Base-by-base conservation (phyloP, 2,329 filamentous ascomycete genomes). In the Madurella fahalii region DNA sequence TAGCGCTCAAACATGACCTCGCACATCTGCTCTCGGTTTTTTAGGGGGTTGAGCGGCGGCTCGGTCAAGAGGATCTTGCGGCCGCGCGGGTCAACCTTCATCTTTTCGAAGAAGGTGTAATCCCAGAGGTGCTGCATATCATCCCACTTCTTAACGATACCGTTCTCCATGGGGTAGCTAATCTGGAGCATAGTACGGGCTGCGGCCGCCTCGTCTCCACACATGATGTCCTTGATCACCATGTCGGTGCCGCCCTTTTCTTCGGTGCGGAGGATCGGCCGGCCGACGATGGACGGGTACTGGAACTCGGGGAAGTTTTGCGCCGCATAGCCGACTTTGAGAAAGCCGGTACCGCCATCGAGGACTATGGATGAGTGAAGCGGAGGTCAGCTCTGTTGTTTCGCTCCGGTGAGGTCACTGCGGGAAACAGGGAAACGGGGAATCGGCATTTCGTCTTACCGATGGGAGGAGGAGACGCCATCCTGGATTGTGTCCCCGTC, bases 51-150 rank as follows among this genome's bases (percentile, higher is more conserved):
- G 88, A 97, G 94, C 15, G 94, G 94, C 37, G 94, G 93, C 75
- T 99, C 94, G 45, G 93, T 97, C 32, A 66, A 56, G 61, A 99
- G 83, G 71, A 99, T 97, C 82, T 99, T 99, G 74, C 92, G 90
- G 63, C 90, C 93, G 18, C 83, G 84, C 2, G 94, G 84, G 71
- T 97, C 89, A 64, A 99, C 79, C 73, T 91, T 85, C 83, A 99
- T 89, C 83, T 97, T 97, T 72, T 99, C 93, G 74, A 83, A 87
- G 73, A 99, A 99, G 20, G 94, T 99, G 73, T 95, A 97, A 76
- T 99, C 93, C 94, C 94, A 99, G 53, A 99, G 85, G 70, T 97
- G 93, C 78, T 96, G 90, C 94, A 99, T 99, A 73, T 99, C 94
- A 65, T 99, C 94, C 94, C 94, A 99, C 70, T 91, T 92, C 83